These are phyloP conservation scores for Tarenaya hassleriana DNA, from an alignment of 345 rosid genomes.

Conservation along the genomic window DNA sequence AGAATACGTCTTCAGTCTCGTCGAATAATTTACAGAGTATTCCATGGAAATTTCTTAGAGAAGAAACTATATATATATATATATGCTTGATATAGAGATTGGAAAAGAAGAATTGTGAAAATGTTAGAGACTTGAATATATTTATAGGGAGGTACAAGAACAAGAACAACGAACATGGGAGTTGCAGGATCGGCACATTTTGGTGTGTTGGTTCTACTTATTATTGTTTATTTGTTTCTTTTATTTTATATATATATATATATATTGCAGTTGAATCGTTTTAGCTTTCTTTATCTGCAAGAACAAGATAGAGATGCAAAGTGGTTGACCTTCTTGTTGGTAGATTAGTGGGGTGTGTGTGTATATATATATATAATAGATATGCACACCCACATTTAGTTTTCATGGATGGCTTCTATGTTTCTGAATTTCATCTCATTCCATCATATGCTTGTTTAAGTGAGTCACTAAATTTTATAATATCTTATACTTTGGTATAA, in stretches of 20 bases:
- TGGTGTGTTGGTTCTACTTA: conserved; percentile 9
- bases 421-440: too few species aligned
- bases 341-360: conserved; percentile 16
- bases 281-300: conserved; percentile 17
- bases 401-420: too few species aligned
- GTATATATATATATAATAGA: too few species aligned
- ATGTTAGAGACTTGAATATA: conserved; percentile 1
- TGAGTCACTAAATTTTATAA: too few species aligned
- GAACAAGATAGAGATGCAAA: conserved; percentile 9
- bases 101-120: too few species aligned
- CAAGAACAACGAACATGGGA: too few species aligned
- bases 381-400: too few species aligned
- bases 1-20: conserved; percentile 14
- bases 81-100: too few species aligned
- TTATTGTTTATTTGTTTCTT: conserved; percentile 2
- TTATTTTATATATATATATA: conserved; percentile 10
- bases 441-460: too few species aligned
- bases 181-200: conserved; percentile 17
- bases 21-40: conserved; percentile 24
- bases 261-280: conserved; percentile 10
- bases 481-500: too few species aligned
- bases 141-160: conserved; percentile 14
- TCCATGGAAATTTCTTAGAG: conserved; percentile 19
- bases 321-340: conserved; percentile 29
- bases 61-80: too few species aligned